Evolutionary conservation across 2,329 filamentous ascomycete genomes (phyloP).

Genomic region (Lasiodiplodia gonubiensis): DNA sequence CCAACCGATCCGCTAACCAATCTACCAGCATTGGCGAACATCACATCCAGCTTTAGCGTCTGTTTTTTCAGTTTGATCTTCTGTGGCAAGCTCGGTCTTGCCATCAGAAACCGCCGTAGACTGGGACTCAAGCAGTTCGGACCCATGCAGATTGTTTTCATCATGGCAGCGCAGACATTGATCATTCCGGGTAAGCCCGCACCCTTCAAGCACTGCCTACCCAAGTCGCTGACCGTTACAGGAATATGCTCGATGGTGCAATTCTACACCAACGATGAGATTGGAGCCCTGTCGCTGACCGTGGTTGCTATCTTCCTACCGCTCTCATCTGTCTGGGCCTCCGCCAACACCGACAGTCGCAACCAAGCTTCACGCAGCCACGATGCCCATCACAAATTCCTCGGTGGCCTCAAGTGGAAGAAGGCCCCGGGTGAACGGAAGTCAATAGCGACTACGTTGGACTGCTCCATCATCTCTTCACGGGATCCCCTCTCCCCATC

Average conservation of each 20-base stretch:
- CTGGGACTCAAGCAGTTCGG: slow-evolving; percentile 67
- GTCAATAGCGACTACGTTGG: not conserved
- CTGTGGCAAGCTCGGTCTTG: slow-evolving; percentile 64
- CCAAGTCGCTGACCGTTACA: slow-evolving; percentile 42
- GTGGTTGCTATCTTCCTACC: slow-evolving; percentile 69
- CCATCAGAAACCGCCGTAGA: slow-evolving; percentile 60
- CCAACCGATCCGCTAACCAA: not conserved
- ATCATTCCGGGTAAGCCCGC: slow-evolving; percentile 61
- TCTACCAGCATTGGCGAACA: slow-evolving; percentile 47
- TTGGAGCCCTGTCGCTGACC: slow-evolving; percentile 62
- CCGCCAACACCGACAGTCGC: slow-evolving; percentile 38
- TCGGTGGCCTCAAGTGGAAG: slow-evolving; percentile 1
- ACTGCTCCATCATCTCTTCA: not conserved
- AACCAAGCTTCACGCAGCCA: slow-evolving; percentile 31
- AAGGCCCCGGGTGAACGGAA: not conserved
- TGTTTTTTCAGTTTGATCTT: slow-evolving; percentile 69
- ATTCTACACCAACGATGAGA: slow-evolving; percentile 58
- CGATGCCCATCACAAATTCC: slow-evolving; percentile 36
- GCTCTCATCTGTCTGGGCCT: slow-evolving; percentile 70
- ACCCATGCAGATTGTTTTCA: slow-evolving; percentile 69
- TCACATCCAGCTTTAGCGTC: slow-evolving; percentile 62
- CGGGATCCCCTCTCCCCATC: not conserved
- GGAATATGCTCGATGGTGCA: slow-evolving; percentile 66
- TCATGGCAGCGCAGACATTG: slow-evolving; percentile 72
- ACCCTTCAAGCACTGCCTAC: not conserved